phyloP scores from a whole-genome alignment of 2,329 filamentous ascomycete genomes.

The Neocucurbitaria cava region DNA sequence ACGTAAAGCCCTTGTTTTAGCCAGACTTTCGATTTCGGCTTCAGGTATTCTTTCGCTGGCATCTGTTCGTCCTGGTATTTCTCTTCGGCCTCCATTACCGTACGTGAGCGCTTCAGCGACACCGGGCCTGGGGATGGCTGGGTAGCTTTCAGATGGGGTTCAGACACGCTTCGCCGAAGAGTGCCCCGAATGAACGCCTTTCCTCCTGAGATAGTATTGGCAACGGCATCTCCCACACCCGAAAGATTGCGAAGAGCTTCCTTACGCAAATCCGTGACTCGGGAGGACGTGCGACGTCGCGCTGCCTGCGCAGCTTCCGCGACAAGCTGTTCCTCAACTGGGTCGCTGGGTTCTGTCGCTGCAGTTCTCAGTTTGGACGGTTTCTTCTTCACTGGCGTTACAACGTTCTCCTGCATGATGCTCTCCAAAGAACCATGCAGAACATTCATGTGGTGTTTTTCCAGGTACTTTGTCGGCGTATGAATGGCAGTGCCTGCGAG shows the following conservation, averaged over 20 bases:
- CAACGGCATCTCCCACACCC: constrained; percentile 36
- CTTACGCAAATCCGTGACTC: constrained; percentile 42
- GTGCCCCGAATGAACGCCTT: constrained; percentile 42
- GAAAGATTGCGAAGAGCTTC: constrained; percentile 41
- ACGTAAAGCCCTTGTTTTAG: constrained; percentile 84
- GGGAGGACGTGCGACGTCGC: constrained; percentile 41
- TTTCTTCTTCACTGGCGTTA: constrained; percentile 30
- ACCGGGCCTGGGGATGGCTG: constrained; percentile 14
- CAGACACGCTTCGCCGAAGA: constrained; percentile 37
- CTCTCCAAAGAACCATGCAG: constrained; percentile 38
- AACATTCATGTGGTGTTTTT: constrained; percentile 48
- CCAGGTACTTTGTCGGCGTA: constrained; percentile 56
- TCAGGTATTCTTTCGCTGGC: constrained; percentile 27
- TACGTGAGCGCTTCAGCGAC: constrained; percentile 33
- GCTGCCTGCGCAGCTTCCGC: constrained; percentile 42
- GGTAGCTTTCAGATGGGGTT: constrained; percentile 28
- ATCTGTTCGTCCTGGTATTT: constrained; percentile 16
- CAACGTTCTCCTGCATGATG: constrained; percentile 15
- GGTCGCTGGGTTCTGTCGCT: constrained; percentile 24
- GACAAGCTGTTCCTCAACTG: constrained; percentile 41
- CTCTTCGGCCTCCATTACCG: constrained; percentile 24
- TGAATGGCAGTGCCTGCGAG: constrained; percentile 69
- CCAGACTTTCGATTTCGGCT: constrained; percentile 72
- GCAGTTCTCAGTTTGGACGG: constrained; percentile 15
- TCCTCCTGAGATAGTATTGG: constrained; percentile 45